Evolutionary conservation across 2,329 filamentous ascomycete species (phyloP).

Genomic region (Leptoxyphium fumago): DNA sequence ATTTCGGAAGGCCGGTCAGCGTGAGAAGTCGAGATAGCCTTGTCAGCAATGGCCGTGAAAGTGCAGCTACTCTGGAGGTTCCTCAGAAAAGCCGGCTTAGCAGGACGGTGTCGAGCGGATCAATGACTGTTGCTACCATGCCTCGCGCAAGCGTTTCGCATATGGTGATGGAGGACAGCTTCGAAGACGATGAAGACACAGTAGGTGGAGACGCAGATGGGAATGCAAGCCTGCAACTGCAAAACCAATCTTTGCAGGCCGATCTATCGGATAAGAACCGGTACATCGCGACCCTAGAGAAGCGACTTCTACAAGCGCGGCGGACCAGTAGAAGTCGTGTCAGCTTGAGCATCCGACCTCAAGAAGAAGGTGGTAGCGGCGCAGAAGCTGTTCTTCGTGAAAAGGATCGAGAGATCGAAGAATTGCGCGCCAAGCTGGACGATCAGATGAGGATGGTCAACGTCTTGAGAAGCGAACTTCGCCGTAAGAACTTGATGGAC

Average conservation of each 20-base stretch:
- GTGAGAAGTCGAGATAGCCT: conserved; percentile 15
- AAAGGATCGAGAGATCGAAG: conserved; percentile 84
- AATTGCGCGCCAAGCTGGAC: conserved; percentile 75
- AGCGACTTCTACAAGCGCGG: conserved; percentile 76
- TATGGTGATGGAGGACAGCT: conserved; percentile 18
- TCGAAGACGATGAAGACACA: conserved; percentile 23
- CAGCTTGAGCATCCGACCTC: conserved; percentile 52
- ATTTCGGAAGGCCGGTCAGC: conserved; percentile 18
- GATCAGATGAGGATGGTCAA: conserved; percentile 91
- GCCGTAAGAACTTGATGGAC: conserved; percentile 57
- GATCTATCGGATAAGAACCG: conserved; percentile 94
- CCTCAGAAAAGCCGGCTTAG: conserved; percentile 16
- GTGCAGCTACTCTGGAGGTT: conserved; percentile 25
- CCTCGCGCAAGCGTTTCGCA: conserved; percentile 16
- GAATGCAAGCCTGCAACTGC: conserved; percentile 64
- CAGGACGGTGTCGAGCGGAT: conserved; percentile 16
- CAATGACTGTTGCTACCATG: conserved; percentile 16
- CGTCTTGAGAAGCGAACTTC: conserved; percentile 69
- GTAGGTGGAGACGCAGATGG: conserved; percentile 74
- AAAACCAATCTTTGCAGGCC: conserved; percentile 83
- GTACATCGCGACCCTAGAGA: conserved; percentile 88
- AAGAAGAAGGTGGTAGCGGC: conserved; percentile 53
- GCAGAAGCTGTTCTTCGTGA: conserved; percentile 61
- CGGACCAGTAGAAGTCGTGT: conserved; percentile 79
- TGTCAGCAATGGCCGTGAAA: conserved; percentile 10